Evolutionary conservation across 441 rosid species (phyloP).

Genomic region (Adansonia rubrostipa): DNA sequence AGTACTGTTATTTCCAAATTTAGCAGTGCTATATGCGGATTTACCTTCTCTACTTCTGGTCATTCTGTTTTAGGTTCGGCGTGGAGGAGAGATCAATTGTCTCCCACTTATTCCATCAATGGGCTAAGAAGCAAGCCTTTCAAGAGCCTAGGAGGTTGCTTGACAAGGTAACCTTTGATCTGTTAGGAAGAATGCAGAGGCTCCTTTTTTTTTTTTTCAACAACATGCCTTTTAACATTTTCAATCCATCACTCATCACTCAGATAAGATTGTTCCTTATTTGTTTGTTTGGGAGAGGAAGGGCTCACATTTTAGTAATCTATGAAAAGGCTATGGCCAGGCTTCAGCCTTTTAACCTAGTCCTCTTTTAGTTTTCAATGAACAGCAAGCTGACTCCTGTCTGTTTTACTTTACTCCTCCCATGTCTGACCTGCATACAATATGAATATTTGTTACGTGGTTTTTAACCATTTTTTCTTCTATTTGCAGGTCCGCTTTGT

Average conservation of each 20-base stretch:
- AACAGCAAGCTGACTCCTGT: constrained; percentile 2
- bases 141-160: constrained; percentile 85
- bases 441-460: neutral
- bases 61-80: constrained; percentile 57
- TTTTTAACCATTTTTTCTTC: constrained; percentile 21
- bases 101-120: constrained; percentile 89
- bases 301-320: neutral
- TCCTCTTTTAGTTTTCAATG: constrained; percentile 1
- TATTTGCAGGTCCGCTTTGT: constrained; percentile 80
- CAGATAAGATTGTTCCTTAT: neutral
- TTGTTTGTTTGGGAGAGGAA: neutral
- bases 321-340: neutral
- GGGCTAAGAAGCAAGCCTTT: constrained; percentile 97
- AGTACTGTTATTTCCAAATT: constrained; percentile 19
- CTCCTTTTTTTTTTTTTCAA: neutral
- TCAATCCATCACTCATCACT: neutral
- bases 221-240: neutral
- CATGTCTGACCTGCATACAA: neutral
- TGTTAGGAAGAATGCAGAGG: neutral
- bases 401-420: constrained; percentile 3
- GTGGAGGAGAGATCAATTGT: constrained; percentile 82
- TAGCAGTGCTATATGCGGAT: constrained; percentile 12
- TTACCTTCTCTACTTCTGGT: constrained; percentile 10
- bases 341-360: constrained; percentile 9
- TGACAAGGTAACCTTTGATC: constrained; percentile 59